Evolutionary conservation across 2,329 filamentous ascomycete genomes (phyloP).

Genomic region (Gnomoniopsis smithogilvyi): DNA sequence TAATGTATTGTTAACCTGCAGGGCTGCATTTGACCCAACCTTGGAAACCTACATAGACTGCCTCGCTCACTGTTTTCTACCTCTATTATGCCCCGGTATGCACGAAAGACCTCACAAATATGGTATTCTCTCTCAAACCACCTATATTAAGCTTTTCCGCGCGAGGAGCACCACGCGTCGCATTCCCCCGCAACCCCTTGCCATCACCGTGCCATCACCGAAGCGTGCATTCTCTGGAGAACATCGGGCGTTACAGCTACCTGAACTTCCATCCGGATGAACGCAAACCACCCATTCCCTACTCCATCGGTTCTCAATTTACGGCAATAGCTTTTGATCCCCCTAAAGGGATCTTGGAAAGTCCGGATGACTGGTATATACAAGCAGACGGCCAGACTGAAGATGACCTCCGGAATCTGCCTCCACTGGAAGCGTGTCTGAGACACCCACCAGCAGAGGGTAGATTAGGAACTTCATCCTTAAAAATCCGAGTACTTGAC

Average conservation of each 20-base stretch:
- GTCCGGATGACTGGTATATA: background rate
- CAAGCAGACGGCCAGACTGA: background rate
- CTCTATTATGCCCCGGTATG: no score
- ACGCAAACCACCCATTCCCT: background rate
- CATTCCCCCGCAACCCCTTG: no score
- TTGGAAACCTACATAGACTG: no score
- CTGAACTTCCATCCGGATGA: background rate
- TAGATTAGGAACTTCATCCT: background rate
- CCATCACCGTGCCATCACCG: no score
- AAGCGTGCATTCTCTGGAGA: no score
- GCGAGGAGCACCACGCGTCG: no score
- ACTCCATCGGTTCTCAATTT: background rate
- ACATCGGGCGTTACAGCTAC: background rate
- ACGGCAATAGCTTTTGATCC: background rate
- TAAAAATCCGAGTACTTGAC: background rate
- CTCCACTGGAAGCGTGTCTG: background rate
- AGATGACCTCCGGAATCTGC: background rate
- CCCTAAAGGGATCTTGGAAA: background rate
- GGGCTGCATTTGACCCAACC: no score
- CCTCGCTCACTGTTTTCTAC: no score
- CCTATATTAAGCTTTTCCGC: no score
- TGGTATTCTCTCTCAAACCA: no score
- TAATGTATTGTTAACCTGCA: no score
- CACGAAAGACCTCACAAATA: no score
- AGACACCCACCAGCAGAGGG: background rate